Evolutionary conservation across 75 land plant species (phyloP).

Genomic region (Chamaecyparis obtusa): DNA sequence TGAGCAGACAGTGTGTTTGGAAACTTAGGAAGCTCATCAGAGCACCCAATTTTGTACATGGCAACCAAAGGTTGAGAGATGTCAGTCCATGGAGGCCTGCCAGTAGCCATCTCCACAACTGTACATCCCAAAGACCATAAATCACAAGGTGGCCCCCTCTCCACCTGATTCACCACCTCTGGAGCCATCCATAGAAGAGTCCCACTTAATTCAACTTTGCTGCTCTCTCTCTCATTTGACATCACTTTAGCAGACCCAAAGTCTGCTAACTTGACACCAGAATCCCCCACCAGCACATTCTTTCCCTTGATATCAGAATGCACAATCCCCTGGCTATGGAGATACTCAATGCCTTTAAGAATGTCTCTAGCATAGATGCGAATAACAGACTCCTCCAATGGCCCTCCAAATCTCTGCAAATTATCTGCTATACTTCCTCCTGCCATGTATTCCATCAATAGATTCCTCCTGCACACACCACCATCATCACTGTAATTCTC

Average conservation of each 20-base stretch:
- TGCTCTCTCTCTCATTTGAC: not conserved
- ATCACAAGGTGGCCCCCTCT: conserved; percentile 22
- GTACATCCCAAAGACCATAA: conserved; percentile 50
- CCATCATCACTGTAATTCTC: conserved; percentile 16
- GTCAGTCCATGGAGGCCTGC: conserved; percentile 23
- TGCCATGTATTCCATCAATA: conserved; percentile 70
- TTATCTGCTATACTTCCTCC: conserved; percentile 56
- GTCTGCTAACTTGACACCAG: conserved; percentile 59
- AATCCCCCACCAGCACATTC: conserved; percentile 45
- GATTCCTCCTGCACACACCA: conserved; percentile 16
- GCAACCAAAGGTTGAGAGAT: conserved; percentile 17
- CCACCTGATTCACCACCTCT: conserved; percentile 30
- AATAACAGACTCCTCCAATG: conserved; percentile 42
- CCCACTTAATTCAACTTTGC: conserved; percentile 14
- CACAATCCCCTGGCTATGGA: conserved; percentile 47
- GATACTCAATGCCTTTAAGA: conserved; percentile 38
- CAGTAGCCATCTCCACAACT: conserved; percentile 36
- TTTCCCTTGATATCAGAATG: conserved; percentile 68
- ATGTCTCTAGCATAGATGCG: conserved; percentile 39
- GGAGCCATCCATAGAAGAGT: conserved; percentile 49
- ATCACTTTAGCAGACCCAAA: conserved; percentile 49
- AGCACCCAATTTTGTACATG: conserved; percentile 27
- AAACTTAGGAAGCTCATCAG: conserved; percentile 17
- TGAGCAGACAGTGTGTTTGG: conserved; percentile 22
- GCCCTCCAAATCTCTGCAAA: conserved; percentile 45